phyloP scores from a whole-genome alignment of 495 filamentous ascomycete genomes.

The Penicillium chermesinum region DNA sequence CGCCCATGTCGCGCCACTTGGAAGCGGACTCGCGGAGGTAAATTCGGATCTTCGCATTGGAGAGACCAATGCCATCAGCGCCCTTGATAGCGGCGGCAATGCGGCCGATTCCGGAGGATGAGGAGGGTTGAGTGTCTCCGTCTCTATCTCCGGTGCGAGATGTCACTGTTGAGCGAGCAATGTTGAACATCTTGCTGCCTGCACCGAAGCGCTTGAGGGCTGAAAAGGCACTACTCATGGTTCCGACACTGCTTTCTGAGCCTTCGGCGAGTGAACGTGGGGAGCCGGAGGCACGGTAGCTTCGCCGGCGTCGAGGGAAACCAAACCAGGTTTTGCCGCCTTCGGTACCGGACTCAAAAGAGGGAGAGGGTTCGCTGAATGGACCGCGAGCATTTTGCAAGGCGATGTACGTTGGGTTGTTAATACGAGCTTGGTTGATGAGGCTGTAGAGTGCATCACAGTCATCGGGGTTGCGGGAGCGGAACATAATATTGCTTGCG shows the following conservation, averaged over 20 bases:
- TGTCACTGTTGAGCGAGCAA: constrained; percentile 58
- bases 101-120: constrained; percentile 52
- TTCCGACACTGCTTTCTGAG: constrained; percentile 54
- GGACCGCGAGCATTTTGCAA: constrained; percentile 64
- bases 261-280: constrained; percentile 49
- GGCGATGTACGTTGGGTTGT: constrained; percentile 84
- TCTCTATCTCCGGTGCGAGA: constrained; percentile 51
- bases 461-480: constrained; percentile 70
- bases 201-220: constrained; percentile 67
- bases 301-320: constrained; percentile 46
- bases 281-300: constrained; percentile 54
- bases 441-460: constrained; percentile 75
- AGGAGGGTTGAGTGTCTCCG: constrained; percentile 35
- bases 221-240: constrained; percentile 61
- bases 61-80: constrained; percentile 54
- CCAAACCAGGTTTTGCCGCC: constrained; percentile 37
- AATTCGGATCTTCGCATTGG: constrained; percentile 74
- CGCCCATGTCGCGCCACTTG: constrained; percentile 88
- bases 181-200: constrained; percentile 67
- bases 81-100: constrained; percentile 51
- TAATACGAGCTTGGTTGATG: constrained; percentile 75
- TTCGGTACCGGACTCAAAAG: constrained; percentile 29
- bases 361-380: constrained; percentile 23
- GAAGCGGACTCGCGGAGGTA: constrained; percentile 70
- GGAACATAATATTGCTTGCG: constrained; percentile 78